Base-by-base conservation (phyloP, 192 early-diverging fungal species). In the Haplosporangium gracile region DNA sequence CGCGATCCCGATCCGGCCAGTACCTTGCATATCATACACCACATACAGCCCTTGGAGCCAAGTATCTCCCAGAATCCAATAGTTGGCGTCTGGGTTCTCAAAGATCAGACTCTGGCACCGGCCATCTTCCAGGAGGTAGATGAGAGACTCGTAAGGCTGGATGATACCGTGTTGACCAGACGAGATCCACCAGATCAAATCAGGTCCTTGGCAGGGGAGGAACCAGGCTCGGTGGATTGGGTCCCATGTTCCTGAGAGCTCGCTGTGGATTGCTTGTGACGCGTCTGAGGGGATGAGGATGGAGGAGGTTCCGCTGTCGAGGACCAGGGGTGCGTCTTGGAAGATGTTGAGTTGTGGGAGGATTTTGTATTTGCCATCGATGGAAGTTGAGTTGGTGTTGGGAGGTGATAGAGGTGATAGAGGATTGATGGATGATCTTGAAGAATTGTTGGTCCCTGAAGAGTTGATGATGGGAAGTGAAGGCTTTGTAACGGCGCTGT, bases 1-100 rank as follows among this genome's bases (percentile, higher is more conserved):
- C 29, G 82, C 82, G 29, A 83, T 74, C 34, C 82, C 82, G 24
- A 83, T 78, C 22, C 72, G 39, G 1, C 82, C 82, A 16, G 15
- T 18, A 11, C 72, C 82, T 7, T 36, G 51, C 82, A 83, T 83
- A n/a, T 83, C 82, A 40, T 83, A 83, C 7, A 83, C 82, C 10
- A 83, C 32, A 75, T 83, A 83, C 24, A 83, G 20, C 9, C 77
- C 82, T 29, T 72, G 38, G 5, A 83, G 40, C 82, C 77, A 78
- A 29, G 72, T 78, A 60, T 83, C 82, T 18, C 82, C 82, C 72
- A 83, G 63, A 34, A 83, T 83, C 82, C 82, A 83, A 38, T 78
- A 75, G 22, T 78, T 45, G 26, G 77, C 76, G 22, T 78, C 72
- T 24, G 22, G 57, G 26, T 78, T 74, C 38, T 69, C 82, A 70